Conservation (phyloP, 148 eudicot species). For the Limonium bicolor region DNA sequence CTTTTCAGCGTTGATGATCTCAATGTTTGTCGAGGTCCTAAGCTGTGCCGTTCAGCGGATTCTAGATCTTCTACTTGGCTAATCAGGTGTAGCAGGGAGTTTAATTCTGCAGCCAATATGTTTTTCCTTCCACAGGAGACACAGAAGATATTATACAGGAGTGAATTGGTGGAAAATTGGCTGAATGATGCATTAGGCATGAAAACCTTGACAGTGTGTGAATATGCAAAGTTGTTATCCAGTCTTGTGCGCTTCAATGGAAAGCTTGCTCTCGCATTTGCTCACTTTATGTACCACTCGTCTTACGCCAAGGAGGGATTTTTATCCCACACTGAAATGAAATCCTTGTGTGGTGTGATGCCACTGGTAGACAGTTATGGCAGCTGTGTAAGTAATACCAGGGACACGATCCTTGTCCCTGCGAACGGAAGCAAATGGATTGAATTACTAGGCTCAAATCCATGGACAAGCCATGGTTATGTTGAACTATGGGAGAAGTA, state of each 20-base stretch:
- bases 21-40: neutral
- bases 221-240: conserved; percentile 2
- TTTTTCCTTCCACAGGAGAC: conserved; percentile 15
- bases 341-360: conserved; percentile 15
- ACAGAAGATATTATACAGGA: conserved; percentile 1
- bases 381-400: neutral
- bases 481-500: conserved; percentile 44
- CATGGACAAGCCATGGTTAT: conserved; percentile 28
- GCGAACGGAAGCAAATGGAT: conserved; percentile 53
- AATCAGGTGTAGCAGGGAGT: conserved; percentile 26
- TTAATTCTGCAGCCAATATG: conserved; percentile 10
- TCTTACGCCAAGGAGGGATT: neutral
- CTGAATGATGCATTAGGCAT: conserved; percentile 4
- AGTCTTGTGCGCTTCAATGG: neutral
- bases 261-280: conserved; percentile 8
- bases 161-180: conserved; percentile 9
- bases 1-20: conserved; percentile 18
- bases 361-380: conserved; percentile 35
- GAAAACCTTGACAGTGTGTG: conserved; percentile 8
- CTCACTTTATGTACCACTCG: conserved; percentile 26
- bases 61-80: conserved; percentile 18
- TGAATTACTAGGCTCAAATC: conserved; percentile 38
- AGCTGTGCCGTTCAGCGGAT: conserved; percentile 12
- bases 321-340: conserved; percentile 7
- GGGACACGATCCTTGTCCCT: conserved; percentile 36